phyloP scores from a whole-genome alignment of 345 rosid species.

The Eucalyptus coolabah region DNA sequence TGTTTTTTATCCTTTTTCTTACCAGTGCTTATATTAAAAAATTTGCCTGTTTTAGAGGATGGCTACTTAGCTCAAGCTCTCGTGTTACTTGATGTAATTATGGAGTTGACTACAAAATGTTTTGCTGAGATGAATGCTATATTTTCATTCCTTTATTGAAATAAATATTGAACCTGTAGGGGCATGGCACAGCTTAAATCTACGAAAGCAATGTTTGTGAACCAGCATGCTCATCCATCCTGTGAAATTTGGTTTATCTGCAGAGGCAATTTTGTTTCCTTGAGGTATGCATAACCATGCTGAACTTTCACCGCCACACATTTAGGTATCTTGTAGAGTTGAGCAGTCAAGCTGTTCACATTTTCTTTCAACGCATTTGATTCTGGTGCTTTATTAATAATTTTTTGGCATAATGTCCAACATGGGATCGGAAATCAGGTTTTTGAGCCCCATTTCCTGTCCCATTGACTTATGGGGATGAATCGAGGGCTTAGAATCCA shows the following conservation, averaged over 20 bases:
- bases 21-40: not conserved
- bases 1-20: not conserved
- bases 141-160: not conserved
- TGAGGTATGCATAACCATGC: slow-evolving; percentile 13
- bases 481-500: not conserved
- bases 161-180: slow-evolving; percentile 13
- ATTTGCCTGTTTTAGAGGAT: not conserved
- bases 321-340: not conserved
- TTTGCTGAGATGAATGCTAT: not conserved
- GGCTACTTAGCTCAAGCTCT: not conserved
- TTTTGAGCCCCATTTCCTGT: not conserved
- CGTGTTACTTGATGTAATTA: not conserved
- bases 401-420: not conserved
- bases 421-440: not conserved
- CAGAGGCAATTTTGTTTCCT: slow-evolving; percentile 20
- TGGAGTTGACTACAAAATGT: not conserved
- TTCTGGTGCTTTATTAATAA: not conserved
- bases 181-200: slow-evolving; percentile 42
- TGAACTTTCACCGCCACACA: not conserved
- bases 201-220: slow-evolving; percentile 42
- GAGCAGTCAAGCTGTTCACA: not conserved
- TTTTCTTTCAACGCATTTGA: not conserved
- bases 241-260: slow-evolving; percentile 60
- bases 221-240: slow-evolving; percentile 23
- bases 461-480: not conserved